Evolutionary conservation across 1,284 basidiomycete genomes (phyloP), one percentile per base, ranked within the genome.

Genomic region (Moesziomyces sp.): DNA sequence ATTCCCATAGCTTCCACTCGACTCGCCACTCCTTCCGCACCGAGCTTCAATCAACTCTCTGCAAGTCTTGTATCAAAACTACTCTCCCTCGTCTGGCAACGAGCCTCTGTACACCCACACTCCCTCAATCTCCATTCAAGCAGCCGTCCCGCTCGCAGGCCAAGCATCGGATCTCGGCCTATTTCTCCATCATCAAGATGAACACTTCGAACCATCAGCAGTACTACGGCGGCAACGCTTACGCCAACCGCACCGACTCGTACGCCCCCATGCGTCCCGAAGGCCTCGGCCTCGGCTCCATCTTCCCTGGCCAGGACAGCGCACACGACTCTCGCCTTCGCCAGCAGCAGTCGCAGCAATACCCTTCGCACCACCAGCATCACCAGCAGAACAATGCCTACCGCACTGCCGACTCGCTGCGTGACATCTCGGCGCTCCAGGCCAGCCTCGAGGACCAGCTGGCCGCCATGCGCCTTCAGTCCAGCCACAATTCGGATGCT

Each of bases 391-490:
- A 46, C 58, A 57, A 47, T 21, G 56, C 50, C 6, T 60, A 72
- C 43, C 58, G 57, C 18, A 40, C 44, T 33, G 49, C 46, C 24
- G 59, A 68, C 35, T 52, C 61, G 26, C 47, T 59, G 14, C 46
- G 62, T 21, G 64, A 64, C 53, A 60, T 67, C n/a, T 58, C 56
- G 5, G 50, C 61, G 4, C 42, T 65, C 24, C 70, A 68, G 47
- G 66, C 61, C 9, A 66, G 66, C 43, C 68, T 78, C 35, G 74
- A 80, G 60, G 70, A 74, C 21, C 79, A 81, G 63, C 61, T 79
- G 13, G 68, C 74, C 26, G 66, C 74, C 11, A 62, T 80, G 56
- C 74, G 74, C 18, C 65, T 80, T 35, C 77, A 78, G 46, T 67
- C 70, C 24, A 51, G 46, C 52, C 61, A 57, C 40, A 19, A 70